A percentile compares a stretch with the other conserved stretches of the same genome.
phyloP scores from a whole-genome alignment of 2,329 filamentous ascomycete species.

The Cucurbitaria berberidis region DNA sequence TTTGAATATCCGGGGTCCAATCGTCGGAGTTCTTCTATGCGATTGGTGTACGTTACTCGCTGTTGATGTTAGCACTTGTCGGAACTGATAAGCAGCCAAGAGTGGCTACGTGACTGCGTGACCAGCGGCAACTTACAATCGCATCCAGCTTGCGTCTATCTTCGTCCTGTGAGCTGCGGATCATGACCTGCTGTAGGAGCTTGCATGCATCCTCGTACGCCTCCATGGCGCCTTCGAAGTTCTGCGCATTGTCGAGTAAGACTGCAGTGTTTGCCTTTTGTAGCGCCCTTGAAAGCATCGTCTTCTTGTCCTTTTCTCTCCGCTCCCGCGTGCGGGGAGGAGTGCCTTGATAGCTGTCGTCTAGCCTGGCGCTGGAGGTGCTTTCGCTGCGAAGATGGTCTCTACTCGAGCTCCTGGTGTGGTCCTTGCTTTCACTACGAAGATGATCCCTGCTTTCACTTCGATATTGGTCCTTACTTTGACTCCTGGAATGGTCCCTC shows the following conservation, averaged over 20 bases:
- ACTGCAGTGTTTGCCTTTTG: conserved; percentile 97
- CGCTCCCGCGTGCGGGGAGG: conserved; percentile 51
- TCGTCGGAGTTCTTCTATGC: conserved; percentile 84
- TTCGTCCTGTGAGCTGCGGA: conserved; percentile 81
- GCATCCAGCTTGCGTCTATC: conserved; percentile 90
- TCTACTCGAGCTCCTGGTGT: conserved; percentile 25
- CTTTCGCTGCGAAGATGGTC: conserved; percentile 39
- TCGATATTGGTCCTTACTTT: no score
- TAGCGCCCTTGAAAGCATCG: conserved; percentile 93
- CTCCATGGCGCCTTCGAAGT: conserved; percentile 87
- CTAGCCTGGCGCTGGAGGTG: conserved; percentile 40
- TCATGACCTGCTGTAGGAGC: conserved; percentile 85
- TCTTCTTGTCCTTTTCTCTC: conserved; percentile 71
- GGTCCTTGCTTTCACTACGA: conserved; percentile 34
- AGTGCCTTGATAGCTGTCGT: conserved; percentile 41
- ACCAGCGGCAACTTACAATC: conserved; percentile 76
- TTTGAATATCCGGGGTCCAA: conserved; percentile 64
- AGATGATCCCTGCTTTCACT: no score
- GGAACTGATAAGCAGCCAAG: not conserved
- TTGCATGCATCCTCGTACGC: conserved; percentile 92
- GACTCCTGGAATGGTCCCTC: conserved; percentile 20
- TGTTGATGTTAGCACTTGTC: conserved; percentile 47
- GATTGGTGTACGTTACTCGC: conserved; percentile 87
- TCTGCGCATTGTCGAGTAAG: conserved; percentile 92
- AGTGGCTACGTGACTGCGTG: not conserved